These are phyloP conservation scores for Silene uniflora DNA, from an alignment of 148 eudicot genomes.

Conservation along the genomic window DNA sequence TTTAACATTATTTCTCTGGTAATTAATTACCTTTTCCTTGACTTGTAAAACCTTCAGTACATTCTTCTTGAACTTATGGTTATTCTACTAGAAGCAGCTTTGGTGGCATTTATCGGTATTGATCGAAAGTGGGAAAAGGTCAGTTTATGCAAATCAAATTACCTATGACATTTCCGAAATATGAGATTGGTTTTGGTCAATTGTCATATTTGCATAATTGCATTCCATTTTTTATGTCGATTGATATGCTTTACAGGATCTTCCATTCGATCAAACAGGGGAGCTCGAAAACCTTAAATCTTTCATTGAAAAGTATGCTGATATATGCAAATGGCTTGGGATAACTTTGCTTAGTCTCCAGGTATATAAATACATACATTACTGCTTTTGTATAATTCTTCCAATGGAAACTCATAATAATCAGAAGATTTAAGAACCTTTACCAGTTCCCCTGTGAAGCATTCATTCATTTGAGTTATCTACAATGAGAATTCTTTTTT, in stretches of 20 bases:
- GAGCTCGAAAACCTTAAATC: conserved; percentile 48
- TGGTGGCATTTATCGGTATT: conserved; percentile 54
- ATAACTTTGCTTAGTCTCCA: conserved; percentile 49
- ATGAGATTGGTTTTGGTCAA: neutral
- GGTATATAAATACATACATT: conserved; percentile 30
- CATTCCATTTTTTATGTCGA: neutral
- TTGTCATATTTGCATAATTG: neutral
- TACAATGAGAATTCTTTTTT: neutral
- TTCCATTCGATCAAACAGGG: conserved; percentile 77
- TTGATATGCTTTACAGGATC: conserved; percentile 45
- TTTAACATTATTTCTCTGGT: neutral
- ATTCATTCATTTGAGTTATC: neutral
- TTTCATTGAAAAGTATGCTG: conserved; percentile 54
- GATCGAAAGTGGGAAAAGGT: conserved; percentile 76
- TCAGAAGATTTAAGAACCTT: neutral
- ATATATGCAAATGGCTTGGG: conserved; percentile 67
- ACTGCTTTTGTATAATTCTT: neutral
- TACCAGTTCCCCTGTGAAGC: neutral
- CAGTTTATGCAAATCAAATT: conserved; percentile 13
- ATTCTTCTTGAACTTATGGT: conserved; percentile 41
- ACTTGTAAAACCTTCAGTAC: conserved; percentile 43
- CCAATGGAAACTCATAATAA: neutral
- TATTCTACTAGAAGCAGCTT: conserved; percentile 54
- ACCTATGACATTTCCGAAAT: neutral
- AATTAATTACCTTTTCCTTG: conserved; percentile 25